These are phyloP conservation scores for Mallotus japonicus DNA, from an alignment of 441 rosid genomes.

Conservation along the genomic window DNA sequence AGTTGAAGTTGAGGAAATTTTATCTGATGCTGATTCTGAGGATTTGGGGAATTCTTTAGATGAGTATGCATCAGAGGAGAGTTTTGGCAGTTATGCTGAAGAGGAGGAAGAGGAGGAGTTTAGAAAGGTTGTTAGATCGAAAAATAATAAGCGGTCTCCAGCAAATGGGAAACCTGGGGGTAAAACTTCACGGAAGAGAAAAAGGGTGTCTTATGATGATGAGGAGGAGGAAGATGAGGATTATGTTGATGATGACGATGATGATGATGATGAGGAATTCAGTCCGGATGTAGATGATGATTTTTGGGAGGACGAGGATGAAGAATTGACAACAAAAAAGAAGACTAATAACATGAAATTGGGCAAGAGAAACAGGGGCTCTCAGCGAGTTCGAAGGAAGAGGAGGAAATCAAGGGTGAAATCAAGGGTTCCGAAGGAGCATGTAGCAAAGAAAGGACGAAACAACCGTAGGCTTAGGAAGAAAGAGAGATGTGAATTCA, in stretches of 20 bases:
- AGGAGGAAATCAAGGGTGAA: slow-evolving; percentile 39
- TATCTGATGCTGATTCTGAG: slow-evolving; percentile 57
- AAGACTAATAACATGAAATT: slow-evolving; percentile 35
- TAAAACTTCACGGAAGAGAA: slow-evolving; percentile 50
- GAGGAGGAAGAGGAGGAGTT: slow-evolving; percentile 43
- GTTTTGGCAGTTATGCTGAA: slow-evolving; percentile 35
- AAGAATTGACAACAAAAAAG: slow-evolving; percentile 39
- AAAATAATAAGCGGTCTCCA: slow-evolving; percentile 33
- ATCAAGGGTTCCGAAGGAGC: slow-evolving; percentile 31
- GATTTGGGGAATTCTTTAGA: slow-evolving; percentile 54
- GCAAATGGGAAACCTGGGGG: slow-evolving; percentile 35
- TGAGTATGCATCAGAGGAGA: slow-evolving; percentile 58
- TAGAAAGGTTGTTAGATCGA: slow-evolving; percentile 36
- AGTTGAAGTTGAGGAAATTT: slow-evolving; percentile 65
- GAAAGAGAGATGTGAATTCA: slow-evolving; percentile 44
- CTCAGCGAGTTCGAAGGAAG: slow-evolving; percentile 37
- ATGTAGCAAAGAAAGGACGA: slow-evolving; percentile 40
- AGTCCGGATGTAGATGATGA: slow-evolving; percentile 56
- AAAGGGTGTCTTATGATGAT: slow-evolving; percentile 42
- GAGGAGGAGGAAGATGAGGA: slow-evolving; percentile 55
- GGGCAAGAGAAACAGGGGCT: slow-evolving; percentile 35
- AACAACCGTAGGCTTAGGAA: slow-evolving; percentile 42
- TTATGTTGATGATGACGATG: slow-evolving; percentile 44
- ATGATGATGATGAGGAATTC: slow-evolving; percentile 53
- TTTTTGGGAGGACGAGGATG: slow-evolving; percentile 66